Base-by-base conservation (phyloP, 1,284 basidiomycete species). In the Fomitopsis betulina region DNA sequence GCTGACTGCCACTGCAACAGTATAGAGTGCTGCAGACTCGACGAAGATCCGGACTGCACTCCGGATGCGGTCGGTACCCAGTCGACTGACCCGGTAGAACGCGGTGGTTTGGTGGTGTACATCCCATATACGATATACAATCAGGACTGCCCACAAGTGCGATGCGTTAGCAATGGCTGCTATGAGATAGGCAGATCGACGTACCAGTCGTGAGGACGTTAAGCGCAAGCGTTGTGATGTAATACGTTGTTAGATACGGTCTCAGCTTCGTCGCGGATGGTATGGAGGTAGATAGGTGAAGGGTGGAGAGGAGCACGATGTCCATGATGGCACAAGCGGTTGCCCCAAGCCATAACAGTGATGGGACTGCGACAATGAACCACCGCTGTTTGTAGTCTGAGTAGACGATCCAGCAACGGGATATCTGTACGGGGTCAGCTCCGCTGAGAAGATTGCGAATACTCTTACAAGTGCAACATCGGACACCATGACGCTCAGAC, bases 21-120 rank as follows among this genome's bases (percentile, higher is more conserved):
- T 76, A 51, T 77, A 76, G 55, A 77, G 66, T 12, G 73, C 54
- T 2, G 74, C 76, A 9, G 74, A 76, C 61, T 76, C 75, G 35
- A 76, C 68, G 53, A 77, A 60, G 12, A 76, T 63, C 12, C 73
- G 59, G 47, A 74, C 66, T 2, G 45, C 40, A 12, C 21, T 32
- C 17, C 17, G 23, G 19, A 57, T 35, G 21, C 39, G 33, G 40
- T 43, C 23, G 8, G 33, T 21, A 6, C 30, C 21, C 15, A 45
- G 3, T 9, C n/a, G n/a, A 10, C 17, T 32, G 5, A 3, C 8
- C 43, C 8, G 43, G 32, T 32, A 50, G 25, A 56, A 56, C n/a
- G 17, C 43, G 13, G 55, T 39, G 32, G 54, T 57, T n/a, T 59
- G 40, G 8, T 47, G 47, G 23, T 53, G 49, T 21, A 55, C 67